Base-by-base conservation (phyloP, 1,284 basidiomycete genomes). In the Irpex rosettiformis region DNA sequence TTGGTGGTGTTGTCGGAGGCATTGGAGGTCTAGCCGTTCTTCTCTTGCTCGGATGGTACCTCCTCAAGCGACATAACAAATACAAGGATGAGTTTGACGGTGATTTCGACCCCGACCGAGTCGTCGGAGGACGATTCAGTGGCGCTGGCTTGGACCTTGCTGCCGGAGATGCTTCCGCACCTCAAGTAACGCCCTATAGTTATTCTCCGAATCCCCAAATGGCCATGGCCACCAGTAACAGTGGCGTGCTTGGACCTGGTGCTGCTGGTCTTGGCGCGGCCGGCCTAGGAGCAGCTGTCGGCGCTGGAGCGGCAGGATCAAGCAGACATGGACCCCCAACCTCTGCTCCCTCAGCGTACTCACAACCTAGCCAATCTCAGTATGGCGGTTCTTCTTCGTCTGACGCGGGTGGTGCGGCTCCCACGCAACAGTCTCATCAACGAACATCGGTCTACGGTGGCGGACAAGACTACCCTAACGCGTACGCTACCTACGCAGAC, bases 41-140 rank as follows among this genome's bases (percentile, higher is more conserved):
- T 33, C 55, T 68, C 22, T 33, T 72, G 47, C 53, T 70, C 37
- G 68, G 67, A 58, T 65, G 63, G 56, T 62, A 67, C 57, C 59
- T 70, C 43, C 47, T 63, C 58, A 30, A 64, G 54, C 60, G 55
- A 53, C 65, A 71, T n/a, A 64, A 66, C 24, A 65, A 67, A 16
- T 55, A 58, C 28, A 61, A 63, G 22, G 70, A 74, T 62, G 79
- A 81, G 29, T 81, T 81, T 56, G 79, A 81, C 56, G 80, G 79
- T 52, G 73, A 80, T 70, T 81, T 81, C 61, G 79, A 81, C 48
- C 80, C 79, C 0, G 79, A 81, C 61, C 73, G 73, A 7, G 73
- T 81, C 54, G 64, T 70, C 10, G 63, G 66, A 27, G 4, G 65
- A 59, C 16, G 66, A 63, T 18, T 67, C 65, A 48, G 69, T 65